These are phyloP conservation scores for Candida ortonii DNA, from an alignment of 805 yeast genomes.

Conservation along the genomic window DNA sequence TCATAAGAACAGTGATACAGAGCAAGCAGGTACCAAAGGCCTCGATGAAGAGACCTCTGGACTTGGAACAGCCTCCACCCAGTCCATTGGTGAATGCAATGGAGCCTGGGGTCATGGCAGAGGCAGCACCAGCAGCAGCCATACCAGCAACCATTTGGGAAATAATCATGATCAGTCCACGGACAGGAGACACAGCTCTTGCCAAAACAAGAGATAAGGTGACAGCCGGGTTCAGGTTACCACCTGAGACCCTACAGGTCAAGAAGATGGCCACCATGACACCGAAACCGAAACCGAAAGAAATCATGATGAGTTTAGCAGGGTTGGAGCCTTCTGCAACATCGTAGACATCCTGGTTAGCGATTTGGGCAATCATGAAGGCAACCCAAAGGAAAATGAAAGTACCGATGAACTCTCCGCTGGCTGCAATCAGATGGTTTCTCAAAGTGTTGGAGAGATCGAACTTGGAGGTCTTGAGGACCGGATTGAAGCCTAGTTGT, in stretches of 20 bases:
- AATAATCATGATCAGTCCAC: constrained; percentile 63
- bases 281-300: constrained; percentile 84
- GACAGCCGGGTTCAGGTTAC: constrained; percentile 88
- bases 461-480: constrained; percentile 31
- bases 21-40: constrained; percentile 74
- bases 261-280: constrained; percentile 71
- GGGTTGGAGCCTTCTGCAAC: constrained; percentile 44
- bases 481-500: constrained; percentile 41
- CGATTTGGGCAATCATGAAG: constrained; percentile 77
- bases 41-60: constrained; percentile 79
- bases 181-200: constrained; percentile 68
- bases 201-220: constrained; percentile 70
- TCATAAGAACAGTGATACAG: constrained; percentile 72
- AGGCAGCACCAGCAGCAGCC: constrained; percentile 89
- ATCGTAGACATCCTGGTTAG: constrained; percentile 44
- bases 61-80: constrained; percentile 67
- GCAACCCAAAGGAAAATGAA: constrained; percentile 82
- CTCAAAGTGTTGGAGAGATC: constrained; percentile 44
- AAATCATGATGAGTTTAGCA: constrained; percentile 69
- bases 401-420: constrained; percentile 85
- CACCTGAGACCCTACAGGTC: constrained; percentile 79
- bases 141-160: constrained; percentile 81
- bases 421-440: constrained; percentile 64
- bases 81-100: constrained; percentile 67
- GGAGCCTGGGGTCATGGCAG: constrained; percentile 81